phyloP scores from a whole-genome alignment of 257 asterid species.

The Avicennia marina region DNA sequence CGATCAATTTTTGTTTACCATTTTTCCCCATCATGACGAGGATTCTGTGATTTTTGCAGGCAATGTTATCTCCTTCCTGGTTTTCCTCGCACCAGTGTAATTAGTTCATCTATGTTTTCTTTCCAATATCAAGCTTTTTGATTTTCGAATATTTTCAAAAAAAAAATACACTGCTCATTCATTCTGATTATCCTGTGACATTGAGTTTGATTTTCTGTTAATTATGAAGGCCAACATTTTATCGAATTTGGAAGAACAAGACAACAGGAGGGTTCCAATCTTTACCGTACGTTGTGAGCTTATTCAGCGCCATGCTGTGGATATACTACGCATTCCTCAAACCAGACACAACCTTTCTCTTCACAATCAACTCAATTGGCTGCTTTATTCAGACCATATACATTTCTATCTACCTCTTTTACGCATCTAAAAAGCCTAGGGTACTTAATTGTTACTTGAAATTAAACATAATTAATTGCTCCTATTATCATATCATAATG shows the following conservation, averaged over 20 bases:
- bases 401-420: conserved; percentile 43
- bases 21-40: not conserved
- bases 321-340: conserved; percentile 67
- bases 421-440: conserved; percentile 40
- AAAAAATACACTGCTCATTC: not conserved
- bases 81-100: conserved; percentile 63
- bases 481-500: not conserved
- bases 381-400: conserved; percentile 47
- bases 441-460: no score
- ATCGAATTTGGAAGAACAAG: conserved; percentile 48
- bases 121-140: not conserved
- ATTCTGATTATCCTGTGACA: not conserved
- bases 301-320: conserved; percentile 69
- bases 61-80: conserved; percentile 55
- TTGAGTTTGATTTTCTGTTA: not conserved
- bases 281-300: conserved; percentile 45
- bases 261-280: conserved; percentile 61
- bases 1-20: not conserved
- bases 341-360: conserved; percentile 52
- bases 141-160: not conserved
- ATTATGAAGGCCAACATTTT: conserved; percentile 51
- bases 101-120: not conserved
- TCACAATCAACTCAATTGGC: conserved; percentile 62
- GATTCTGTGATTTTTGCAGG: conserved; percentile 30
- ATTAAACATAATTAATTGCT: not conserved